Evolutionary conservation across 148 eudicot genomes (phyloP).

Genomic region (Cornus kousa): DNA sequence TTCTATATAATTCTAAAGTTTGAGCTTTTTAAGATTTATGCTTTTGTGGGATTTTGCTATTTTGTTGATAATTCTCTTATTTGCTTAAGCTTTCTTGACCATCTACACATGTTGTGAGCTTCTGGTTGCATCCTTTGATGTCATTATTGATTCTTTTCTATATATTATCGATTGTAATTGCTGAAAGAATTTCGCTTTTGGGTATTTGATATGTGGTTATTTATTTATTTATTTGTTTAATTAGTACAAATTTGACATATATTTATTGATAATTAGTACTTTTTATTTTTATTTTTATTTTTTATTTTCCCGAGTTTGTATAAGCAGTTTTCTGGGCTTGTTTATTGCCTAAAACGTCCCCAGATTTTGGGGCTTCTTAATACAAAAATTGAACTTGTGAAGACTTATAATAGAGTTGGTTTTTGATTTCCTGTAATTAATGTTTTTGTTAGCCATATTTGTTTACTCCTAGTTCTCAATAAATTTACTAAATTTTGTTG

Average conservation of each 20-base stretch:
- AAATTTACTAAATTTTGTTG: background rate
- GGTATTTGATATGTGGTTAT: constrained; percentile 2
- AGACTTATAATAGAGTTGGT: constrained; percentile 8
- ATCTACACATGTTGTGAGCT: background rate
- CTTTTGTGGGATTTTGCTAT: constrained; percentile 14
- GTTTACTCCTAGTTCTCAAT: constrained; percentile 7
- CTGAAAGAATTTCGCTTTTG: background rate
- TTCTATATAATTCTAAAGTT: background rate
- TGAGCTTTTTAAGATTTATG: constrained; percentile 2
- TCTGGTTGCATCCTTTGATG: background rate
- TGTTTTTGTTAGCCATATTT: constrained; percentile 3
- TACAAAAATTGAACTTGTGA: background rate
- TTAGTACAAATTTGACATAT: background rate
- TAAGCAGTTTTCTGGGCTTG: background rate
- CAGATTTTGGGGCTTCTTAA: constrained; percentile 1
- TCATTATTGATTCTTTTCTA: background rate
- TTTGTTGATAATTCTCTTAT: constrained; percentile 8
- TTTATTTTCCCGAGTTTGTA: background rate
- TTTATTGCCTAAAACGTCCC: background rate
- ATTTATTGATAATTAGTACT: background rate
- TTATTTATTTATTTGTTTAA: background rate
- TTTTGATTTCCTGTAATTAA: background rate
- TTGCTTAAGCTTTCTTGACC: constrained; percentile 23
- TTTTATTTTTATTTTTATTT: no score
- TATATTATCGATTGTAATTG: background rate